A percentile compares a stretch with the other conserved stretches of the same genome.
These are phyloP conservation scores for Exophiala sp. DNA, from an alignment of 2,329 filamentous ascomycete genomes.

Conservation along the genomic window DNA sequence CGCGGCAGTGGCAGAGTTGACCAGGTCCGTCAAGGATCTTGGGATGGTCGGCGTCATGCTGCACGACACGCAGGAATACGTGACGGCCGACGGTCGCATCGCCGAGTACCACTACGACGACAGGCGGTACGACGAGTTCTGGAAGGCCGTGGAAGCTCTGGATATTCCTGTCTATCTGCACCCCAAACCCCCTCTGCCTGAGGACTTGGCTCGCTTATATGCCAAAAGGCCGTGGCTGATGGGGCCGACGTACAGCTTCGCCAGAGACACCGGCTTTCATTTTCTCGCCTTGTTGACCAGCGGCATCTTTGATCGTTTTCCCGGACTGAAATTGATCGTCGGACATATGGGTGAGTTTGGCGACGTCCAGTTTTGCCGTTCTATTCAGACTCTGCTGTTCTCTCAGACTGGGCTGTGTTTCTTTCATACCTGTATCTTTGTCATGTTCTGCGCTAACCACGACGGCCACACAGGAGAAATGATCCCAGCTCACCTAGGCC, in stretches of 20 bases:
- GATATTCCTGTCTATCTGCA: conserved; percentile 26
- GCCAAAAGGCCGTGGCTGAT: conserved; percentile 23
- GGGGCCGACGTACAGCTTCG: conserved; percentile 24
- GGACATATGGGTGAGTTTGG: conserved; percentile 9
- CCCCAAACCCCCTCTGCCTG: conserved; percentile 11
- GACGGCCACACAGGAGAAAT: conserved; percentile 5
- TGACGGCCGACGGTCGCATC: background rate
- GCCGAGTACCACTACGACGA: conserved; percentile 50
- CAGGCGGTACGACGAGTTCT: conserved; percentile 51
- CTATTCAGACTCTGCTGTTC: background rate
- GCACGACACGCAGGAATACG: conserved; percentile 10
- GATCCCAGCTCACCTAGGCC: conserved; percentile 5
- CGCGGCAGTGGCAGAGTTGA: conserved; percentile 36
- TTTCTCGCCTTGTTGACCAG: conserved; percentile 7
- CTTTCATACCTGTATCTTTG: too few species aligned
- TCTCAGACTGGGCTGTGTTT: too few species aligned
- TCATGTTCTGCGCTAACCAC: background rate
- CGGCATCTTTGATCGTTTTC: conserved; percentile 12
- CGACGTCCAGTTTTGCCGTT: background rate
- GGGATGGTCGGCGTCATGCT: conserved; percentile 14
- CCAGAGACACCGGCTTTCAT: conserved; percentile 20
- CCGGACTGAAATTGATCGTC: conserved; percentile 3
- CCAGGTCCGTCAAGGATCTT: conserved; percentile 46
- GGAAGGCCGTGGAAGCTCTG: conserved; percentile 18
- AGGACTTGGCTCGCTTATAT: conserved; percentile 11